phyloP scores from a whole-genome alignment of 331 rosid species.

The Spiraea crenata region DNA sequence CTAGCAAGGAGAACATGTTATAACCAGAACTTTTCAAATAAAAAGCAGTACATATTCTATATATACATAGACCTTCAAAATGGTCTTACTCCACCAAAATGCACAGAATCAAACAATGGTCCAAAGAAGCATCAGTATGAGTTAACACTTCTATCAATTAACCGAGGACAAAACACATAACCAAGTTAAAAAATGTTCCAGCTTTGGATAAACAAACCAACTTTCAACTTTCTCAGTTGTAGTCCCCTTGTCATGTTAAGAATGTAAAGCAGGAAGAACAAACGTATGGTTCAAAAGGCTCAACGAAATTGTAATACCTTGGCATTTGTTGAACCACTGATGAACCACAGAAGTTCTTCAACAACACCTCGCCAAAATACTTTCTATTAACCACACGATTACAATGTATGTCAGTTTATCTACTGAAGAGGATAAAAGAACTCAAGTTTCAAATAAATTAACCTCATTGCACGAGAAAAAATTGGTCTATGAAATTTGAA shows the following conservation, averaged over 20 bases:
- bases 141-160: neutral
- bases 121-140: neutral
- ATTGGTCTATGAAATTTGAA: slow-evolving; percentile 12
- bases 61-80: neutral
- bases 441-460: slow-evolving; percentile 22
- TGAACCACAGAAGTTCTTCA: slow-evolving; percentile 98
- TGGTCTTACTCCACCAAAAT: neutral
- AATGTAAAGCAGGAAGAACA: neutral
- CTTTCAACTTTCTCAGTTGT: neutral
- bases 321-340: slow-evolving; percentile 95
- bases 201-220: neutral
- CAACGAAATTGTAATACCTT: slow-evolving; percentile 54
- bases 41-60: neutral
- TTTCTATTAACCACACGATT: slow-evolving; percentile 62
- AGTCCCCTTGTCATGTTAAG: neutral
- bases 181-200: neutral
- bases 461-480: slow-evolving; percentile 8
- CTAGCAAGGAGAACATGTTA: neutral
- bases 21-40: neutral
- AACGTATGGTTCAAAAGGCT: neutral
- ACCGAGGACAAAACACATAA: neutral
- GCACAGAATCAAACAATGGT: neutral
- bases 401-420: slow-evolving; percentile 35
- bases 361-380: slow-evolving; percentile 98
- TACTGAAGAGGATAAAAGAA: slow-evolving; percentile 4